Base-by-base conservation (phyloP, 768 basidiomycete species). In the Boletus rex-veris region DNA sequence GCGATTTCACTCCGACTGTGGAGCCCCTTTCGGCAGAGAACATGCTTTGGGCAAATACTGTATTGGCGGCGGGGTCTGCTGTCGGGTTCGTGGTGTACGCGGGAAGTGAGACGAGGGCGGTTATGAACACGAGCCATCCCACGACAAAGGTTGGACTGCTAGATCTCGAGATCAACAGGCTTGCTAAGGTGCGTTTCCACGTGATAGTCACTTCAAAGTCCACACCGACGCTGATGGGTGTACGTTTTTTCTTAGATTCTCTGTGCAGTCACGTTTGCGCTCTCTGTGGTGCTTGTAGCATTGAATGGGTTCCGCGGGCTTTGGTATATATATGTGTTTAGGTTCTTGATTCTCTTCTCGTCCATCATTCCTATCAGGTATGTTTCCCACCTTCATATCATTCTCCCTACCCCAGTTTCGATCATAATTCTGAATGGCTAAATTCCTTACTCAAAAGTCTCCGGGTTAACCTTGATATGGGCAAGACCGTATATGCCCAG, bases 381-480 rank as follows among this genome's bases (percentile, higher is more conserved):
- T 50, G 86, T 69, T 48, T 40, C n/a, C 40, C 9, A 14, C 15
- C 16, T 21, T 45, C 45, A 19, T 26, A 39, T 33, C 28, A 30
- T 45, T 8, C n/a, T n/a, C 37, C 37, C 14, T 4, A 5, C 16
- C 37, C 37, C n/a, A 18, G 7, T 36, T 16, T 36, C 15, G 35
- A 36, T 36, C 35, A 5, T 4, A 6, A 15, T 21, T 11, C 11
- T 12, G 14, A 10, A 15, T 35, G 12, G 24, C 52, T 58, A 16
- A 28, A 54, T 31, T 1, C 42, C 18, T 49, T 31, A 0, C 15
- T 15, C 14, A 48, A 7, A 28, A 98, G 95, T 78, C 76, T 99
- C 51, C 90, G 97, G n/a, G 96, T 99, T 49, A 99, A 99, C 63
- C 80, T 99, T 49, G 97, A 99, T 70, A 98, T 99, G 95, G 97